Evolutionary conservation across 2,329 filamentous ascomycete species (phyloP).

Genomic region (Aspergillus neoniger): DNA sequence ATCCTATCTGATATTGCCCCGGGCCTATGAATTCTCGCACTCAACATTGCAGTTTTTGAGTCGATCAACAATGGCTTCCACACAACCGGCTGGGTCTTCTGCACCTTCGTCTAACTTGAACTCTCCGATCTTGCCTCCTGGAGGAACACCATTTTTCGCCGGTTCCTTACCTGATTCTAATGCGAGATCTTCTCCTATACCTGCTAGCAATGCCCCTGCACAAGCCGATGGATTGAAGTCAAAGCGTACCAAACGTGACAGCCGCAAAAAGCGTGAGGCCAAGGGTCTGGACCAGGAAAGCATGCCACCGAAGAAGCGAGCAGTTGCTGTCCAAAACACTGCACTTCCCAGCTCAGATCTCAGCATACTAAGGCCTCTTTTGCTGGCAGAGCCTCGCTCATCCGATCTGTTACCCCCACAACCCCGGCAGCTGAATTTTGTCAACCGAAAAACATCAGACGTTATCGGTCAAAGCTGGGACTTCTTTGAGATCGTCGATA

Average conservation of each 20-base stretch:
- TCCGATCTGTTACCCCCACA: slow-evolving; percentile 43
- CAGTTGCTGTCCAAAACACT: slow-evolving; percentile 30
- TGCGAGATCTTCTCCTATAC: slow-evolving; percentile 37
- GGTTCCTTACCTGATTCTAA: slow-evolving; percentile 33
- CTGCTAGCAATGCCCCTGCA: slow-evolving; percentile 29
- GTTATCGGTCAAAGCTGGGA: slow-evolving; percentile 40
- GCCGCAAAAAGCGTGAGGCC: slow-evolving; percentile 47
- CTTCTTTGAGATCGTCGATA: slow-evolving; percentile 48
- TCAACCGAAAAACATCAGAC: slow-evolving; percentile 38
- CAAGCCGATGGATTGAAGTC: slow-evolving; percentile 35
- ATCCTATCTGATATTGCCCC: not conserved
- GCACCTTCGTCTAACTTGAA: slow-evolving; percentile 41
- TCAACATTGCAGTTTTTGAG: not conserved
- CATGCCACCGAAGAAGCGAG: slow-evolving; percentile 40
- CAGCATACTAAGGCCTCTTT: slow-evolving; percentile 42
- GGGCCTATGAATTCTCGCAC: not conserved
- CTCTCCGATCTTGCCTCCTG: slow-evolving; percentile 34
- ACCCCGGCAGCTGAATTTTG: slow-evolving; percentile 43
- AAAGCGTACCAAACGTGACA: slow-evolving; percentile 47
- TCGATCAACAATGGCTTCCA: slow-evolving; percentile 31
- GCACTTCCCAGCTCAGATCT: slow-evolving; percentile 41
- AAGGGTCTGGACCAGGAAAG: slow-evolving; percentile 44
- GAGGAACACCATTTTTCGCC: slow-evolving; percentile 31
- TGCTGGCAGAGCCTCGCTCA: slow-evolving; percentile 42
- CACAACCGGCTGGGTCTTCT: slow-evolving; percentile 36